These are phyloP conservation scores for Alopecurus myosuroides DNA, from an alignment of 176 grass and related monocot genomes.

Conservation along the genomic window DNA sequence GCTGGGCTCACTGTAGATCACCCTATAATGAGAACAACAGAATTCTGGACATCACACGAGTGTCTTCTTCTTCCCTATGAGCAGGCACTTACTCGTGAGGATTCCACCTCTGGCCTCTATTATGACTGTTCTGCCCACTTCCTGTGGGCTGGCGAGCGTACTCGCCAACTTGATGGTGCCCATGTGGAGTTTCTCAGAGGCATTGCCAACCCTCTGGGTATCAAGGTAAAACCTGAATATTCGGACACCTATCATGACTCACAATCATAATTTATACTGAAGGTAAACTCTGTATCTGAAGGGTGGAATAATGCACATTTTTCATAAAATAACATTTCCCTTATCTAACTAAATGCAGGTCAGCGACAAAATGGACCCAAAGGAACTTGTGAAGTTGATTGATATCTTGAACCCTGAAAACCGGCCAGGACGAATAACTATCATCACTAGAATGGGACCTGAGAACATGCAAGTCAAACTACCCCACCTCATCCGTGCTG, in stretches of 20 bases:
- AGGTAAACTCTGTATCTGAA: neutral
- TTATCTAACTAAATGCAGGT: conserved; percentile 37
- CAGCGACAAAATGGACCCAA: conserved; percentile 93
- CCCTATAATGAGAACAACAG: conserved; percentile 84
- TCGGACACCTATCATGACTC: neutral
- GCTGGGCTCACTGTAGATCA: conserved; percentile 76
- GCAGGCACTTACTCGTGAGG: conserved; percentile 76
- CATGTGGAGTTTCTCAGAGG: conserved; percentile 87
- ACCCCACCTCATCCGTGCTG: conserved; percentile 81
- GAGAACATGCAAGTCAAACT: conserved; percentile 97
- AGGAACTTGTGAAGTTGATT: conserved; percentile 79
- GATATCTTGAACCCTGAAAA: conserved; percentile 88
- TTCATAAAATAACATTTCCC: neutral
- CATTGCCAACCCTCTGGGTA: conserved; percentile 82
- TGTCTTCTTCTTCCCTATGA: conserved; percentile 92
- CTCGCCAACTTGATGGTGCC: conserved; percentile 87
- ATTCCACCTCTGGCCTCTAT: conserved; percentile 71
- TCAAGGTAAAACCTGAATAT: conserved; percentile 61
- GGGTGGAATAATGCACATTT: neutral
- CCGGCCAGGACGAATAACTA: conserved; percentile 78
- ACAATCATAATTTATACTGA: neutral
- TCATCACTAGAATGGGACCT: conserved; percentile 85
- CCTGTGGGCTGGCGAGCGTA: conserved; percentile 87
- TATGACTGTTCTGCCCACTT: conserved; percentile 96
- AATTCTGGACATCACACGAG: conserved; percentile 95